phyloP scores from a whole-genome alignment of 2,329 filamentous ascomycete species.

The Apiospora arundinis region DNA sequence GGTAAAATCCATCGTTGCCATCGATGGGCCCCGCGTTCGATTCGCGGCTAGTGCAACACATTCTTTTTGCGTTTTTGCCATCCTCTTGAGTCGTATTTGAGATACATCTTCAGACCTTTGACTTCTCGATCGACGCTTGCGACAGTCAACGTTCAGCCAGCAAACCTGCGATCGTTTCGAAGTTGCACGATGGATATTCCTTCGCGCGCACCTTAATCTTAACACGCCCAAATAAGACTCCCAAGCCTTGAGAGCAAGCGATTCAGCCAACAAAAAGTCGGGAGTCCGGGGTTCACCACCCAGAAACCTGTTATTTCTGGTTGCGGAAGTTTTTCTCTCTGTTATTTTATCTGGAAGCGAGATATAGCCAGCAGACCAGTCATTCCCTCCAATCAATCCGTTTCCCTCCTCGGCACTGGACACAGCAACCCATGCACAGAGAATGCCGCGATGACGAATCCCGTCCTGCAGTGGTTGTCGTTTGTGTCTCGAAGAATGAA shows the following conservation, averaged over 20 bases:
- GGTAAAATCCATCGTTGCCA: constrained; percentile 62
- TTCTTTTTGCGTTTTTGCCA: neutral
- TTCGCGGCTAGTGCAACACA: constrained; percentile 43
- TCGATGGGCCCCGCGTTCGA: constrained; percentile 57
- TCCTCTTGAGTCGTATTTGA: neutral
- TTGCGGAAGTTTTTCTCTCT: neutral
- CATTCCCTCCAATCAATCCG: neutral
- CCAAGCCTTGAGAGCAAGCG: neutral
- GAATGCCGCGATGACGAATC: neutral
- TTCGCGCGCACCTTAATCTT: neutral
- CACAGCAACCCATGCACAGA: neutral
- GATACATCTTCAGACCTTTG: neutral
- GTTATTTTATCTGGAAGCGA: neutral
- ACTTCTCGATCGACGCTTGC: neutral
- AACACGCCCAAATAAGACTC: neutral
- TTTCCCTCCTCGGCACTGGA: neutral
- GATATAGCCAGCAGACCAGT: neutral
- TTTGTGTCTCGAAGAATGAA: too few relatives aligned
- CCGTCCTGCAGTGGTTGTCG: neutral
- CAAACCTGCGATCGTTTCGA: neutral
- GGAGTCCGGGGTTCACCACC: neutral
- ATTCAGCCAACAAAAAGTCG: neutral
- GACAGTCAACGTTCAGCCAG: neutral
- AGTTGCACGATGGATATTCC: neutral
- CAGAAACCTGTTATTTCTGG: neutral